Conservation (phyloP, 768 basidiomycete species). For the Suillus hirtellus region DNA sequence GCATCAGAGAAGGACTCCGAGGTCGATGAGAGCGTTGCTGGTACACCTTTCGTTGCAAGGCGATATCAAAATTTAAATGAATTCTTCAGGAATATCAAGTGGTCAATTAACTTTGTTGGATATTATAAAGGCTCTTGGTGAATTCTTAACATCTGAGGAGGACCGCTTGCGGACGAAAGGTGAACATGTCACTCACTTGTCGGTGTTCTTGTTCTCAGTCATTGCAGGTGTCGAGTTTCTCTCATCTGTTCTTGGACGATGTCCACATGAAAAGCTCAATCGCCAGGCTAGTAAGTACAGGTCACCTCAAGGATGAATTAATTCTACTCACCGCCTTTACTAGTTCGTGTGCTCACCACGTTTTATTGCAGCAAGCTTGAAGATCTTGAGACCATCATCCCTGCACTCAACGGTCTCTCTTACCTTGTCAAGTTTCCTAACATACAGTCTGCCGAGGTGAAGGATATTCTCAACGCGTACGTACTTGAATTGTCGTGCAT, state of each 20-base stretch:
- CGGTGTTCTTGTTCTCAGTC: constrained; percentile 9
- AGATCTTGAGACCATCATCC: constrained; percentile 81
- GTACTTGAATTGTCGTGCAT: constrained; percentile 29
- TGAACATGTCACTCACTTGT: constrained; percentile 28
- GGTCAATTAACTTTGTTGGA: constrained; percentile 64
- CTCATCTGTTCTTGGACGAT: constrained; percentile 63
- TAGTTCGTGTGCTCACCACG: constrained; percentile 78
- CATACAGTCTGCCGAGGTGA: constrained; percentile 65
- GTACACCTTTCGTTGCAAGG: constrained; percentile 39
- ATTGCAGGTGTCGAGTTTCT: constrained; percentile 80
- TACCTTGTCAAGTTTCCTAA: constrained; percentile 62
- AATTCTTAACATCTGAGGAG: constrained; percentile 87
- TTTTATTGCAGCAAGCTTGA: constrained; percentile 89
- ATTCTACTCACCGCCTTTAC: constrained; percentile 8
- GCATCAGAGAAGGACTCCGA: constrained; percentile 62
- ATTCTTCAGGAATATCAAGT: constrained; percentile 47
- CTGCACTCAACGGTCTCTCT: constrained; percentile 75
- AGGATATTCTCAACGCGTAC: constrained; percentile 59
- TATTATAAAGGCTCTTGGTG: constrained; percentile 84
- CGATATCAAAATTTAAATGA: constrained; percentile 37
- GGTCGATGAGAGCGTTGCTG: constrained; percentile 56
- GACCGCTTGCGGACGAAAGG: constrained; percentile 79
- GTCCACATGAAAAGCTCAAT: constrained; percentile 65
- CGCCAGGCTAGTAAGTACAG: constrained; percentile 71
- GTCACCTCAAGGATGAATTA: background rate